A percentile compares a stretch with the other conserved stretches of the same genome.
Evolutionary conservation across 139 green algal species (phyloP).

Genomic region (Micractinium conductrix): DNA sequence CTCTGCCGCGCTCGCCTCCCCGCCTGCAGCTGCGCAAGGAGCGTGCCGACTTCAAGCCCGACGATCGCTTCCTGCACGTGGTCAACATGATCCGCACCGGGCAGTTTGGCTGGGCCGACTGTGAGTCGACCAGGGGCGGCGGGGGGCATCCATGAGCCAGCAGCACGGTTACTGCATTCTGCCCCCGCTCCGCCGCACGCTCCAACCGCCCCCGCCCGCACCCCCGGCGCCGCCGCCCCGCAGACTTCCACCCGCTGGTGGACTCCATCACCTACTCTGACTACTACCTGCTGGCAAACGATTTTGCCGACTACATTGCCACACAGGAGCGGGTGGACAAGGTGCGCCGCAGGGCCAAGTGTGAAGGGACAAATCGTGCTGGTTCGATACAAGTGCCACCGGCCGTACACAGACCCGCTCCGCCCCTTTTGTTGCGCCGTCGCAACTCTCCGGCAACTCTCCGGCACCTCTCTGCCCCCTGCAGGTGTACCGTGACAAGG

Average conservation of each 20-base stretch:
- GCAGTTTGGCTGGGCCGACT: constrained; percentile 96
- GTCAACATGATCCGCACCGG: constrained; percentile 83
- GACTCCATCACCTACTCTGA: constrained; percentile 89
- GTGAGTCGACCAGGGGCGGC: background rate
- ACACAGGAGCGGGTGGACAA: constrained; percentile 83
- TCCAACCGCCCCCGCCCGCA: background rate
- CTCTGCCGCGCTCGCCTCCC: background rate
- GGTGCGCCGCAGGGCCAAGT: background rate
- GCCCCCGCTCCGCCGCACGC: background rate
- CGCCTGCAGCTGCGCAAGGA: constrained; percentile 61
- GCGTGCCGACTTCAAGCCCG: constrained; percentile 62
- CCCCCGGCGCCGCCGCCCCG: background rate
- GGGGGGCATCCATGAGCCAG: background rate
- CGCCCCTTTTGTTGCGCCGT: too few relatives aligned
- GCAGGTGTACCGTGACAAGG: constrained; percentile 68
- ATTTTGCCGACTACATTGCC: constrained; percentile 94
- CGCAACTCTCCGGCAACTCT: too few relatives aligned
- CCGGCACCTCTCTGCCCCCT: too few relatives aligned
- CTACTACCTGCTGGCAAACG: constrained; percentile 97
- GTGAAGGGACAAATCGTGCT: too few relatives aligned
- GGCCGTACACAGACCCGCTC: too few relatives aligned
- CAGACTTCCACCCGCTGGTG: constrained; percentile 87
- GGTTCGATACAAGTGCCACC: too few relatives aligned
- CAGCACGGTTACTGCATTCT: background rate
- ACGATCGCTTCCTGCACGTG: constrained; percentile 82